A percentile compares a stretch with the other conserved stretches of the same genome.
These are phyloP conservation scores for Ophiostoma populinum DNA, from an alignment of 2,329 filamentous ascomycete genomes.

Conservation along the genomic window DNA sequence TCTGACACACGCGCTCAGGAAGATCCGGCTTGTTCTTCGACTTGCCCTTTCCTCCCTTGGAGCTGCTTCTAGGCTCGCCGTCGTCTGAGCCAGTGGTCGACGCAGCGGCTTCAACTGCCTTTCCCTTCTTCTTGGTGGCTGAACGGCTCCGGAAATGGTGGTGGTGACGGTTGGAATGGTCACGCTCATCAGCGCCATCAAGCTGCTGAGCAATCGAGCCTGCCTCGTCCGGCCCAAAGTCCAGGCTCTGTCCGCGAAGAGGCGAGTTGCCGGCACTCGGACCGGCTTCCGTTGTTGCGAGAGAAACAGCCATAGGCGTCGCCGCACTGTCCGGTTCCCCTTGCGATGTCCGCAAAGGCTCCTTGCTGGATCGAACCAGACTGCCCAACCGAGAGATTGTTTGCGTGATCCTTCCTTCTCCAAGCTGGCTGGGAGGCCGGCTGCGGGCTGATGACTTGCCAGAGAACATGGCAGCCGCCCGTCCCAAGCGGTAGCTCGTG, in stretches of 20 bases:
- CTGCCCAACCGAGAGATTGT: slow-evolving; percentile 38
- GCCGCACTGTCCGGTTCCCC: slow-evolving; percentile 10
- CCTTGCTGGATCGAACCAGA: slow-evolving; percentile 33
- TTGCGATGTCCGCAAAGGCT: slow-evolving; percentile 23
- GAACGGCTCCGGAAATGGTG: slow-evolving; percentile 11
- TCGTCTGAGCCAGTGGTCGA: not conserved
- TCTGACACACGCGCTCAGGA: slow-evolving; percentile 17
- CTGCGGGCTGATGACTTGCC: slow-evolving; percentile 25
- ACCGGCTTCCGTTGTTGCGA: too few relatives aligned
- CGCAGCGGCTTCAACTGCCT: slow-evolving; percentile 4
- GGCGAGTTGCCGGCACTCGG: too few relatives aligned
- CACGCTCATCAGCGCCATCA: slow-evolving; percentile 3
- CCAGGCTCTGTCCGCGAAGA: too few relatives aligned
- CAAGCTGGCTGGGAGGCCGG: slow-evolving; percentile 39
- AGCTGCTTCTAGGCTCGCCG: not conserved
- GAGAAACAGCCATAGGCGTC: slow-evolving; percentile 13
- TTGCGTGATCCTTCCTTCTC: slow-evolving; percentile 39
- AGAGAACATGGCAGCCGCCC: slow-evolving; percentile 38
- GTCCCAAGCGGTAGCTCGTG: slow-evolving; percentile 35
- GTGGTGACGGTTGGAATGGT: slow-evolving; percentile 9
- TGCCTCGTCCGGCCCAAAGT: too few relatives aligned
- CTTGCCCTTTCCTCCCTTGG: slow-evolving; percentile 9
- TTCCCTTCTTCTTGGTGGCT: slow-evolving; percentile 8
- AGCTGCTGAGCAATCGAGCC: too few relatives aligned
- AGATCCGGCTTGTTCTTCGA: slow-evolving; percentile 12